Percentiles rank a stretch among this genome's conserved stretches.
Conservation (phyloP, 2,329 filamentous ascomycete species). For the Mycocentrospora acerina region DNA sequence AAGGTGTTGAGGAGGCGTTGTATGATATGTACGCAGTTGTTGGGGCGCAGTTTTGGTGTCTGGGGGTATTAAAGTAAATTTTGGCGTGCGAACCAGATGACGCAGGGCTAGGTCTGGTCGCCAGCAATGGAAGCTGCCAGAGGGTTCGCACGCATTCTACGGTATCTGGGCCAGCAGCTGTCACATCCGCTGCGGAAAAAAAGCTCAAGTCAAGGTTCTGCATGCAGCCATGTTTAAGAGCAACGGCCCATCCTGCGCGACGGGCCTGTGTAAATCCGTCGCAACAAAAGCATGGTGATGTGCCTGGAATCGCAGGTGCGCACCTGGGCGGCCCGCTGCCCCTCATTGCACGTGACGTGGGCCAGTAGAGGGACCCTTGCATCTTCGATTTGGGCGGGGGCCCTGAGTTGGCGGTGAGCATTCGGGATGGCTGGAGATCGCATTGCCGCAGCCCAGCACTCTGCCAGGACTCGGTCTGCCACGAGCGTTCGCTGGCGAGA, state of each 20-base stretch:
- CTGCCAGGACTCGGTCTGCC: constrained; percentile 18
- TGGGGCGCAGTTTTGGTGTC: too few species aligned
- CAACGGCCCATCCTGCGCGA: too few species aligned
- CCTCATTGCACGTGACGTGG: constrained; percentile 36
- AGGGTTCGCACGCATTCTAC: constrained; percentile 26
- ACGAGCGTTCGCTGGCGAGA: constrained; percentile 18
- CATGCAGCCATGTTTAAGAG: not conserved
- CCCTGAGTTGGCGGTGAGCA: constrained; percentile 40
- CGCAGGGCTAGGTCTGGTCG: constrained; percentile 18
- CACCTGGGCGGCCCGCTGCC: constrained; percentile 22
- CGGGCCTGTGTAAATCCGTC: not conserved
- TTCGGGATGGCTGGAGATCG: constrained; percentile 34
- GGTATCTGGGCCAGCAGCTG: constrained; percentile 10
- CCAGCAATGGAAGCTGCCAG: constrained; percentile 18
- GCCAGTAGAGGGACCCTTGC: constrained; percentile 2
- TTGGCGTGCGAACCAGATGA: constrained; percentile 22
- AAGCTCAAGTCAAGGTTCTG: not conserved
- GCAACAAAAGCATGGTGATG: not conserved
- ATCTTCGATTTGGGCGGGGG: constrained; percentile 11
- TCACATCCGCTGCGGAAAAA: constrained; percentile 5
- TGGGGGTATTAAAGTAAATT: constrained; percentile 21
- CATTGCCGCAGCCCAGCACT: constrained; percentile 13
- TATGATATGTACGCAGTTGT: too few species aligned
- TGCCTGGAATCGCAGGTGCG: not conserved
- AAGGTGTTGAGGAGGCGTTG: not conserved